phyloP scores from a whole-genome alignment of 306 rosid genomes.

The Urtica urens region DNA sequence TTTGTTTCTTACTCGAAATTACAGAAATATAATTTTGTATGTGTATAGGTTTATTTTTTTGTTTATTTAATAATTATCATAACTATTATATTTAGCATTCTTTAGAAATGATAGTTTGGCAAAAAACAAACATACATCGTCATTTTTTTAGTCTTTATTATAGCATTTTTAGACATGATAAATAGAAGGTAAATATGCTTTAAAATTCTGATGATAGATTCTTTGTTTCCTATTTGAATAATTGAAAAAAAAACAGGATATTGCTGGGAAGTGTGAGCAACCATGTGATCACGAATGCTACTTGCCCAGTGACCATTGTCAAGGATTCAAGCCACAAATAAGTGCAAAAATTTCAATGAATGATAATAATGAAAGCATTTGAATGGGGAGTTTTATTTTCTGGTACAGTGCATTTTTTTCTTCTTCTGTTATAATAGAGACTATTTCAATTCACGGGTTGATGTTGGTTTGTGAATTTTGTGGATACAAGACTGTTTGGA shows the following conservation, averaged over 20 bases:
- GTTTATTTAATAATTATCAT: too few species aligned
- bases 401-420: background rate
- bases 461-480: background rate
- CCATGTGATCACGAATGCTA: slow-evolving; percentile 45
- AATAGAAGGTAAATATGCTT: background rate
- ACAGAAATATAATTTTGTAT: too few species aligned
- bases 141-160: too few species aligned
- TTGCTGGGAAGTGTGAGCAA: slow-evolving; percentile 86
- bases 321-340: slow-evolving; percentile 33
- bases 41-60: background rate
- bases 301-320: slow-evolving; percentile 75
- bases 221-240: background rate
- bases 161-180: too few species aligned
- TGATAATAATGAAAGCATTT: too few species aligned
- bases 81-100: too few species aligned
- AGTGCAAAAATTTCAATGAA: background rate
- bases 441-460: too few species aligned
- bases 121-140: too few species aligned
- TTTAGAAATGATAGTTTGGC: too few species aligned
- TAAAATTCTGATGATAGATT: background rate
- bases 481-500: background rate
- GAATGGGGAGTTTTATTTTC: too few species aligned
- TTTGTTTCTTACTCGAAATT: background rate
- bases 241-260: slow-evolving; percentile 37
- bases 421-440: too few species aligned